Percentiles rank a stretch among this genome's conserved stretches.
phyloP scores from a whole-genome alignment of 2,329 filamentous ascomycete species.

The Neofusicoccum parvum region DNA sequence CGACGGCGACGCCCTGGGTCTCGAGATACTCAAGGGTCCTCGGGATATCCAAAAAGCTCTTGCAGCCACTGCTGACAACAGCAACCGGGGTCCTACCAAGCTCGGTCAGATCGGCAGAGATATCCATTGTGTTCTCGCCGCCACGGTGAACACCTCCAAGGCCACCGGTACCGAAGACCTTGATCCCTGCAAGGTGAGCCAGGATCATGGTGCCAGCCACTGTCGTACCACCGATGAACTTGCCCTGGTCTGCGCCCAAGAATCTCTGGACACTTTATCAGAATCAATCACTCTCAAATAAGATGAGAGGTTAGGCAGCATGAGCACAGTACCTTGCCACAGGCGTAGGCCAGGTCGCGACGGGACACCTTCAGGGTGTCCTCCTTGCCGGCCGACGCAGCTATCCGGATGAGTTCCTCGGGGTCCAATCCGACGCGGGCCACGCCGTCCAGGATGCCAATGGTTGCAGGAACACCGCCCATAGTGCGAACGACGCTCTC shows the following conservation, averaged over 20 bases:
- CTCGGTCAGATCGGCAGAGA: constrained; percentile 94
- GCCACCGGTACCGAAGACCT: constrained; percentile 91
- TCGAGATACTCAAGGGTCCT: constrained; percentile 82
- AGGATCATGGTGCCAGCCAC: constrained; percentile 92
- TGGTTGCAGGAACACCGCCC: constrained; percentile 82
- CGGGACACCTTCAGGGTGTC: constrained; percentile 81
- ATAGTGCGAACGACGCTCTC: constrained; percentile 79
- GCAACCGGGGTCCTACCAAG: constrained; percentile 86
- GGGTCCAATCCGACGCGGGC: constrained; percentile 76
- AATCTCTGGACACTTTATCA: not conserved
- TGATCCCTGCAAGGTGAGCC: constrained; percentile 82
- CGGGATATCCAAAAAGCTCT: constrained; percentile 92
- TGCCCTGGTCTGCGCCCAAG: constrained; percentile 1
- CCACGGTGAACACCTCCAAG: constrained; percentile 92
- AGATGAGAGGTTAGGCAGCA: too few relatives aligned
- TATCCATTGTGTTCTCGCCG: constrained; percentile 82
- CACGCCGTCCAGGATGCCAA: constrained; percentile 82
- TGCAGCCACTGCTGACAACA: constrained; percentile 88
- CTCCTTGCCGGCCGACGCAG: constrained; percentile 64
- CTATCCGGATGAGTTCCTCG: constrained; percentile 72
- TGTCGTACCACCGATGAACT: constrained; percentile 85
- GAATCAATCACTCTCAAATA: too few relatives aligned
- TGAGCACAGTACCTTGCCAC: constrained; percentile 64
- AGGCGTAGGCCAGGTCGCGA: constrained; percentile 80
- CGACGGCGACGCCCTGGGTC: constrained; percentile 76